Evolutionary conservation across 768 basidiomycete genomes (phyloP).

Genomic region (Termitomyces sp.): DNA sequence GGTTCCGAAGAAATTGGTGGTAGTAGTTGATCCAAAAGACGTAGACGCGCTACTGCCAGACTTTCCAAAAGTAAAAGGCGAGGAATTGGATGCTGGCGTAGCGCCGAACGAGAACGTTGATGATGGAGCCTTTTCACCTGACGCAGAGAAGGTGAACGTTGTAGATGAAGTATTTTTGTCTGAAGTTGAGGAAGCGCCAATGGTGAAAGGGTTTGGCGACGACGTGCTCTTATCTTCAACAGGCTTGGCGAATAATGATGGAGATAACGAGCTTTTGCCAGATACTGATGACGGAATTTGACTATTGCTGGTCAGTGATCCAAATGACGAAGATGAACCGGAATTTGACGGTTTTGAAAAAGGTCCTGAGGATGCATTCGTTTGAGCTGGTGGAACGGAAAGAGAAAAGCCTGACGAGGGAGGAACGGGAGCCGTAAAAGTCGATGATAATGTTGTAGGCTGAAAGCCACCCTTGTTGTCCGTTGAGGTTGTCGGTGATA

Average conservation of each 20-base stretch:
- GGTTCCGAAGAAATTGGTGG: neutral
- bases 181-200: neutral
- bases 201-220: neutral
- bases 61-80: constrained; percentile 1
- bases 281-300: neutral
- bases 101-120: constrained; percentile 4
- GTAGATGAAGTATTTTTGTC: neutral
- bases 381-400: neutral
- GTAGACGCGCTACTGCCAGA: neutral
- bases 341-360: neutral
- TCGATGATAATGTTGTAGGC: neutral
- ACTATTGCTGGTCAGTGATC: neutral
- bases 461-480: neutral
- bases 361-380: neutral
- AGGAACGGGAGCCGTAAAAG: neutral
- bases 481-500: neutral
- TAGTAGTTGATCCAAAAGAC: neutral
- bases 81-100: neutral
- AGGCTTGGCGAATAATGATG: neutral
- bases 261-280: neutral
- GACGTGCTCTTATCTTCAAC: neutral
- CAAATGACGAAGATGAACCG: neutral
- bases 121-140: neutral
- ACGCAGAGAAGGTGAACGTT: neutral
- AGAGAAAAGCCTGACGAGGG: constrained; percentile 11